phyloP scores from a whole-genome alignment of 768 basidiomycete species.

The Phallus indusiatus region DNA sequence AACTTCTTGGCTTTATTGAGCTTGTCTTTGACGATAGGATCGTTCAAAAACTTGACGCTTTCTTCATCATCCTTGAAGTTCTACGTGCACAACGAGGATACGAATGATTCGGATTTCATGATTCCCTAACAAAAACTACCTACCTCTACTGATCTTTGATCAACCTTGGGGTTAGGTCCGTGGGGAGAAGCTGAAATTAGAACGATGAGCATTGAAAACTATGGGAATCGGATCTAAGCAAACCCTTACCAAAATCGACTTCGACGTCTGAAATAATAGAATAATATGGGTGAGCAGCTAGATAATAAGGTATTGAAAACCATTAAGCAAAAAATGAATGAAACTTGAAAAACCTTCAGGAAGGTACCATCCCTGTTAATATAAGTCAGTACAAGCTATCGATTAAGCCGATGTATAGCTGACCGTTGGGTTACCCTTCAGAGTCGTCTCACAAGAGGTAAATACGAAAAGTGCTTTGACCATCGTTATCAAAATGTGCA shows the following conservation, averaged over 20 bases:
- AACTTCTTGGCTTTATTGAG: constrained; percentile 51
- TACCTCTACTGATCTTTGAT: constrained; percentile 45
- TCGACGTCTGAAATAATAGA: constrained; percentile 37
- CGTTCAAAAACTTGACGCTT: constrained; percentile 47
- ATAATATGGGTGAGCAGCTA: constrained; percentile 62
- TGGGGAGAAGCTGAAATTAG: constrained; percentile 37
- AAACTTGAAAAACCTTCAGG: constrained; percentile 36
- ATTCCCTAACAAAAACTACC: neutral
- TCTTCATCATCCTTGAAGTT: constrained; percentile 43
- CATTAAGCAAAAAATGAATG: neutral
- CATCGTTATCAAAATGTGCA: neutral
- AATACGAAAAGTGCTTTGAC: constrained; percentile 63
- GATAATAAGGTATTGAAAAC: neutral
- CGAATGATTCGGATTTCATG: neutral
- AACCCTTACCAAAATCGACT: constrained; percentile 35
- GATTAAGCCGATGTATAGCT: constrained; percentile 12
- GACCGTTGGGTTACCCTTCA: constrained; percentile 44
- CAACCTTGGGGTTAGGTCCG: constrained; percentile 65
- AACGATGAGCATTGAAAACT: neutral
- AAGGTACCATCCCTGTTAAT: constrained; percentile 59
- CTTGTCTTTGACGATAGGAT: constrained; percentile 42
- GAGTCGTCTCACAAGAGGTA: constrained; percentile 53
- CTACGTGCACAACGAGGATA: constrained; percentile 20
- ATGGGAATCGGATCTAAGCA: neutral
- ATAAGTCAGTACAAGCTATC: no score